phyloP scores from a whole-genome alignment of 306 rosid species.

The Vigna radiata region DNA sequence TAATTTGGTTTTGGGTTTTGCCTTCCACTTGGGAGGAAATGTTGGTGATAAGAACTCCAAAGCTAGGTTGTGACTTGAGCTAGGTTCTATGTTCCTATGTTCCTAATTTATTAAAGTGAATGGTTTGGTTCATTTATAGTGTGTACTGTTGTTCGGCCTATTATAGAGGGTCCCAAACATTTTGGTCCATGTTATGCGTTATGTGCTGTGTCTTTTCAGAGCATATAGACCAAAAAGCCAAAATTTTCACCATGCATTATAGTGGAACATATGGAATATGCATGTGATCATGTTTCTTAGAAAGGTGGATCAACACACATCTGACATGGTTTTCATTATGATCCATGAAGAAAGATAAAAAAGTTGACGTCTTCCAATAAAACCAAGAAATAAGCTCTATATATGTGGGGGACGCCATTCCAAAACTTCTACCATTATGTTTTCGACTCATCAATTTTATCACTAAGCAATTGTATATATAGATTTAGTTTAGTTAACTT shows the following conservation, averaged over 20 bases:
- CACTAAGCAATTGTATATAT: not conserved
- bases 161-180: slow-evolving; percentile 43
- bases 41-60: slow-evolving; percentile 40
- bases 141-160: slow-evolving; percentile 24
- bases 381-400: not conserved
- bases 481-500: not conserved
- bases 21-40: slow-evolving; percentile 49
- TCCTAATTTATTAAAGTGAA: slow-evolving; percentile 21
- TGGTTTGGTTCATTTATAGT: slow-evolving; percentile 27
- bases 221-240: slow-evolving; percentile 44
- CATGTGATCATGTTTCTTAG: slow-evolving; percentile 42
- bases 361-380: slow-evolving; percentile 7
- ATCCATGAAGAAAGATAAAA: slow-evolving; percentile 26
- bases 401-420: slow-evolving; percentile 18
- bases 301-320: slow-evolving; percentile 37
- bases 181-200: slow-evolving; percentile 41
- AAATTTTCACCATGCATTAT: slow-evolving; percentile 36
- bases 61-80: slow-evolving; percentile 39
- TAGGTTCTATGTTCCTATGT: slow-evolving; percentile 49
- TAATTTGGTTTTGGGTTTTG: slow-evolving; percentile 47
- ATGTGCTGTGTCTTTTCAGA: slow-evolving; percentile 50
- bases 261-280: slow-evolving; percentile 32
- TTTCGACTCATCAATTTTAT: slow-evolving; percentile 25
- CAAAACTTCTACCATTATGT: slow-evolving; percentile 4
- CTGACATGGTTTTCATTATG: slow-evolving; percentile 38